Percentiles rank a stretch among this genome's conserved stretches.
These are phyloP conservation scores for Caloboletus inedulis DNA, from an alignment of 1,284 basidiomycete species.

Conservation along the genomic window DNA sequence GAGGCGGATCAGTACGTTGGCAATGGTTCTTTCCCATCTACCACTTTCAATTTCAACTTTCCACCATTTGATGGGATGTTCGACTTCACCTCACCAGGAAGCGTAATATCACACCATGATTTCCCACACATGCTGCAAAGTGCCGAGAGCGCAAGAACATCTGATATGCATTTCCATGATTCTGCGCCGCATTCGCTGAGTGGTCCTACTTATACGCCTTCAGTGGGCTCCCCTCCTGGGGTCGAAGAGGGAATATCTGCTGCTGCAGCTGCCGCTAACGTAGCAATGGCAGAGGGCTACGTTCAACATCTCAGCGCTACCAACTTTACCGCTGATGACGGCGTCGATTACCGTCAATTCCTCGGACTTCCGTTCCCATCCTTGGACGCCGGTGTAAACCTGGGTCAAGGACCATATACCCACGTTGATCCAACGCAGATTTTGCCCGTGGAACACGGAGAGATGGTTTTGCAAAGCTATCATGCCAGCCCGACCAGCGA, in stretches of 20 bases:
- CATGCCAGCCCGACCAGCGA: slow-evolving; percentile 79
- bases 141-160: slow-evolving; percentile 26
- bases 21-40: slow-evolving; percentile 62
- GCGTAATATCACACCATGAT: slow-evolving; percentile 31
- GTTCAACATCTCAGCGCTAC: slow-evolving; percentile 53
- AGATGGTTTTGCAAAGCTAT: slow-evolving; percentile 47
- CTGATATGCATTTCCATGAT: slow-evolving; percentile 36
- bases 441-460: slow-evolving; percentile 50
- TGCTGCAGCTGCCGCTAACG: slow-evolving; percentile 59
- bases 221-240: slow-evolving; percentile 36
- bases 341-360: slow-evolving; percentile 59
- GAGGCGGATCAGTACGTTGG: slow-evolving; percentile 39
- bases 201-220: slow-evolving; percentile 39
- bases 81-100: slow-evolving; percentile 38
- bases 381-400: slow-evolving; percentile 40
- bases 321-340: slow-evolving; percentile 51
- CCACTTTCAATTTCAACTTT: slow-evolving; percentile 76
- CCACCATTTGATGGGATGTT: slow-evolving; percentile 69
- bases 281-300: slow-evolving; percentile 65
- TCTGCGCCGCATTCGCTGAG: slow-evolving; percentile 35
- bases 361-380: slow-evolving; percentile 61
- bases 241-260: slow-evolving; percentile 54
- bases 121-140: slow-evolving; percentile 35
- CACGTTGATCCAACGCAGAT: slow-evolving; percentile 89
- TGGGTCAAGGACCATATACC: slow-evolving; percentile 60